Conservation (phyloP, 2,329 filamentous ascomycete species). For the Penicillium concentricum region DNA sequence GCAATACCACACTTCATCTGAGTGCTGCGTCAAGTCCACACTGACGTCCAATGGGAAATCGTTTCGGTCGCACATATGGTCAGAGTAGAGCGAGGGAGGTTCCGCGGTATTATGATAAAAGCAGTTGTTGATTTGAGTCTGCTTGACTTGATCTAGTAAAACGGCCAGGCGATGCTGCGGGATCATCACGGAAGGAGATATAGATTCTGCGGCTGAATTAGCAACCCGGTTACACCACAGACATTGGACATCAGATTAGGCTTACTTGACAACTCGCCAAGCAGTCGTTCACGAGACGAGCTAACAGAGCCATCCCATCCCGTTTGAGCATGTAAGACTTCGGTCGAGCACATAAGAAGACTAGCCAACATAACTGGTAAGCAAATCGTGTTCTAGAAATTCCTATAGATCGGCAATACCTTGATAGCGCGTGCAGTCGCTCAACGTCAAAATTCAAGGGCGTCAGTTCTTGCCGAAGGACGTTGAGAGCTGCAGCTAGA, state of each 20-base stretch:
- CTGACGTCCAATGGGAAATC: conserved; percentile 75
- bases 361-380: conserved; percentile 43
- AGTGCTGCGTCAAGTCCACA: conserved; percentile 69
- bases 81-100: conserved; percentile 81
- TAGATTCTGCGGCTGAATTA: conserved; percentile 61
- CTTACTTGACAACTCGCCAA: conserved; percentile 82
- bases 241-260: conserved; percentile 5
- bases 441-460: conserved; percentile 76
- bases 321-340: conserved; percentile 73
- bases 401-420: conserved; percentile 42
- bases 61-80: conserved; percentile 77
- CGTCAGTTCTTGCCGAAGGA: conserved; percentile 84
- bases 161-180: conserved; percentile 83
- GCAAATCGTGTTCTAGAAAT: background rate
- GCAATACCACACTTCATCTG: conserved; percentile 87
- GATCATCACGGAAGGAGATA: conserved; percentile 95
- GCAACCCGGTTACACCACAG: conserved; percentile 19
- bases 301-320: conserved; percentile 81
- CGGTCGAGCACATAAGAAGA: conserved; percentile 82
- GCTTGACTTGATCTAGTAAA: conserved; percentile 79
- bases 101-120: conserved; percentile 80
- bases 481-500: conserved; percentile 69
- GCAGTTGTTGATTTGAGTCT: conserved; percentile 77
- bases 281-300: conserved; percentile 68
- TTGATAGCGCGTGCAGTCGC: conserved; percentile 78